These are phyloP conservation scores for Pseudophaeomoniella oleicola DNA, from an alignment of 2,329 filamentous ascomycete species.

Conservation along the genomic window DNA sequence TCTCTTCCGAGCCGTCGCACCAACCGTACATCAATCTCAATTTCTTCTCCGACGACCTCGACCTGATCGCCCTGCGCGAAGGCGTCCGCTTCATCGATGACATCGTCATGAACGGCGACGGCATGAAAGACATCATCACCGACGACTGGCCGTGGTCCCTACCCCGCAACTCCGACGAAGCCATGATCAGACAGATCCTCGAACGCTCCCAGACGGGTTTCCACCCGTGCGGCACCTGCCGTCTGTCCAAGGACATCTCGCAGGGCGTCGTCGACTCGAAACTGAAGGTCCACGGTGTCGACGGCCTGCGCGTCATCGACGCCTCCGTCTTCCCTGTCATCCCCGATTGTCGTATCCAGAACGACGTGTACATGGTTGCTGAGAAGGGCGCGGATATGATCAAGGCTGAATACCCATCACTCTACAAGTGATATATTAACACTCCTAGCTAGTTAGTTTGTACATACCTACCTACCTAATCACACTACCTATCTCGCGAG, in stretches of 20 bases:
- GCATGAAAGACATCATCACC: slow-evolving; percentile 30
- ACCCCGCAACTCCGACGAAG: slow-evolving; percentile 39
- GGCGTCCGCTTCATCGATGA: slow-evolving; percentile 41
- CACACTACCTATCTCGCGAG: no score
- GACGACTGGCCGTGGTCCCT: slow-evolving; percentile 45
- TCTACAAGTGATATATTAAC: no score
- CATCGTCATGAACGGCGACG: slow-evolving; percentile 41
- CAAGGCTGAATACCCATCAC: slow-evolving; percentile 25
- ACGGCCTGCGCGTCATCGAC: slow-evolving; percentile 40
- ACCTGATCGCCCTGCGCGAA: slow-evolving; percentile 44
- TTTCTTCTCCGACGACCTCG: slow-evolving; percentile 32
- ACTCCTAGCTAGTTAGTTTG: no score
- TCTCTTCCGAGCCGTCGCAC: slow-evolving; percentile 21
- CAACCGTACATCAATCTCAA: slow-evolving; percentile 29
- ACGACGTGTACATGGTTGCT: slow-evolving; percentile 44
- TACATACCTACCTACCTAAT: no score
- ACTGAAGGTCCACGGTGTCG: slow-evolving; percentile 39
- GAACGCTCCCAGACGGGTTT: slow-evolving; percentile 47
- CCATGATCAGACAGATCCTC: slow-evolving; percentile 41
- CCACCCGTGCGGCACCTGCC: slow-evolving; percentile 42
- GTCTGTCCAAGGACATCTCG: slow-evolving; percentile 35
- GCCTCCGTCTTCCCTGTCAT: slow-evolving; percentile 41
- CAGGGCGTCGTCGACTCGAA: slow-evolving; percentile 38
- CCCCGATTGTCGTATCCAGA: slow-evolving; percentile 44
- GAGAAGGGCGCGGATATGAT: slow-evolving; percentile 40